phyloP scores from a whole-genome alignment of 371 early-diverging fungal species.

The Chytridium lagenaria region DNA sequence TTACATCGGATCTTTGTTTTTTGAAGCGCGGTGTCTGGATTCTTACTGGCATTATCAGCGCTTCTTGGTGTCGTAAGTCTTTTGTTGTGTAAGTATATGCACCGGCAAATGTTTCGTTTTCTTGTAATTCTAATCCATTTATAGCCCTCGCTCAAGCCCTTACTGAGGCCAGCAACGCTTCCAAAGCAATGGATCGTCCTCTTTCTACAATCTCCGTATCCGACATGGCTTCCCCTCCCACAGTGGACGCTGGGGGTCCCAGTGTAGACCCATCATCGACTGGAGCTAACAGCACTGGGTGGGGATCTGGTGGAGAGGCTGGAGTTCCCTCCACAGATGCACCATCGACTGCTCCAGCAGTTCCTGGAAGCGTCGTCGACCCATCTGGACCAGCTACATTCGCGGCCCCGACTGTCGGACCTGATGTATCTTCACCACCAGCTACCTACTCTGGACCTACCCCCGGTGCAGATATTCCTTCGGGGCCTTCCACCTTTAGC shows the following conservation, averaged over 20 bases:
- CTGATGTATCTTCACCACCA: too few relatives aligned
- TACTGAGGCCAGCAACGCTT: background rate
- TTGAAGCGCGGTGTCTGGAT: constrained; percentile 1
- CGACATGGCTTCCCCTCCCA: background rate
- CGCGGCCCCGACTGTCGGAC: too few relatives aligned
- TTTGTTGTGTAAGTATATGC: constrained; percentile 7
- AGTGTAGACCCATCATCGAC: too few relatives aligned
- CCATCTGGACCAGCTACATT: too few relatives aligned
- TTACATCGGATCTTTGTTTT: background rate
- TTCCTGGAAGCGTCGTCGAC: background rate
- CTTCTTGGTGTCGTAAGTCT: constrained; percentile 9
- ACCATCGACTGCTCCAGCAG: too few relatives aligned
- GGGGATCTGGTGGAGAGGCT: too few relatives aligned
- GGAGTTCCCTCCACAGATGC: too few relatives aligned
- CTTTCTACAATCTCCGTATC: background rate
- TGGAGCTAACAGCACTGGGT: too few relatives aligned
- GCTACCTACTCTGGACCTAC: too few relatives aligned
- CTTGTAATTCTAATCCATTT: background rate
- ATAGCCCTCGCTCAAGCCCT: background rate
- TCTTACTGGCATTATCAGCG: background rate
- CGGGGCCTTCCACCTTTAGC: background rate
- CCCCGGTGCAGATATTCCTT: too few relatives aligned
- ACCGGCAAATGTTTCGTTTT: too few relatives aligned
- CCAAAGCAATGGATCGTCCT: constrained; percentile 4
- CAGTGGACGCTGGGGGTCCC: too few relatives aligned